Conservation (phyloP, 2,329 filamentous ascomycete genomes). For the Whalleya microplaca region DNA sequence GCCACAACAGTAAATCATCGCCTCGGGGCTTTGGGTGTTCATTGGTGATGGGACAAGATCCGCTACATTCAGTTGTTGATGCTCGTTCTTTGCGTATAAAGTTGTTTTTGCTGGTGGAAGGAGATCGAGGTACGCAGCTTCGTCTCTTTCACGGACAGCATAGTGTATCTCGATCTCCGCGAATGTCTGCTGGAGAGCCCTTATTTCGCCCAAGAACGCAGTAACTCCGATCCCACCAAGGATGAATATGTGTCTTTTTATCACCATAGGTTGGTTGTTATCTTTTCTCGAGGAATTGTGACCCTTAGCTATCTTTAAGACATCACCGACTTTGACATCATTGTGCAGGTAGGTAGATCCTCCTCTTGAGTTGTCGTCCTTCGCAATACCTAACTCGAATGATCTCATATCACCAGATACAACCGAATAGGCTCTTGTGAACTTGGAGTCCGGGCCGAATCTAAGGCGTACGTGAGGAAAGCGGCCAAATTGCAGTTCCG, state of each 20-base stretch:
- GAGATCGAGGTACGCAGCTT: constrained; percentile 34
- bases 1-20: constrained; percentile 40
- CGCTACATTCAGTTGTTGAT: constrained; percentile 29
- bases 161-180: constrained; percentile 35
- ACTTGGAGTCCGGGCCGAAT: constrained; percentile 57
- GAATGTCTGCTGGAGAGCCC: constrained; percentile 14
- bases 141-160: constrained; percentile 32
- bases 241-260: constrained; percentile 34
- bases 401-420: constrained; percentile 53
- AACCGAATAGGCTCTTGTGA: constrained; percentile 60
- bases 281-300: constrained; percentile 14
- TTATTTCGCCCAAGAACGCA: constrained; percentile 34
- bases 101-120: constrained; percentile 29
- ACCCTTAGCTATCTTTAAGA: constrained; percentile 47
- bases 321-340: constrained; percentile 51
- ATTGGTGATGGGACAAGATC: constrained; percentile 43
- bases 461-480: constrained; percentile 62
- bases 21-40: constrained; percentile 24
- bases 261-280: constrained; percentile 3
- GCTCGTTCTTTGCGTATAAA: constrained; percentile 34
- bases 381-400: constrained; percentile 63
- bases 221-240: constrained; percentile 38
- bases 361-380: constrained; percentile 58
- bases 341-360: constrained; percentile 64
- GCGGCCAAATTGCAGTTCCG: constrained; percentile 37